These are phyloP conservation scores for Rhodotorula sp. DNA, from an alignment of 1,284 basidiomycete species.

Conservation along the genomic window DNA sequence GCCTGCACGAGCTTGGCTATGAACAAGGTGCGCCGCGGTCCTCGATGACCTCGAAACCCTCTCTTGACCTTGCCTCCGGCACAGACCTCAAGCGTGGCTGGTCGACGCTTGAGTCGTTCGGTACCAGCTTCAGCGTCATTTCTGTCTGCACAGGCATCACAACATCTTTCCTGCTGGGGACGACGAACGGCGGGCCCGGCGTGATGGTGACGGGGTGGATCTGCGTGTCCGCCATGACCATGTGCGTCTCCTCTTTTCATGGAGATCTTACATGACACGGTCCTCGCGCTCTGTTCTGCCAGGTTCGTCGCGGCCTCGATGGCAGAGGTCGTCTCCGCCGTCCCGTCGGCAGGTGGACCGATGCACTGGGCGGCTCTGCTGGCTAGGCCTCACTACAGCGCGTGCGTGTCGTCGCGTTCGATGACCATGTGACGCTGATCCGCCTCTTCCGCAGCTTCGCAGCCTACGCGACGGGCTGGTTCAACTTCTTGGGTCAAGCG, in stretches of 20 bases:
- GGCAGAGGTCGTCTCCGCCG: slow-evolving; percentile 54
- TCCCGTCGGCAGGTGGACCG: slow-evolving; percentile 68
- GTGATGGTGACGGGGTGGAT: slow-evolving; percentile 59
- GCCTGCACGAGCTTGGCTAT: slow-evolving; percentile 23
- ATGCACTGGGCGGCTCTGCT: slow-evolving; percentile 34
- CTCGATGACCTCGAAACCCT: neutral
- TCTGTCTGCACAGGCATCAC: slow-evolving; percentile 52
- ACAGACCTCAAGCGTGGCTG: slow-evolving; percentile 29
- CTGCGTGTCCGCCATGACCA: slow-evolving; percentile 55
- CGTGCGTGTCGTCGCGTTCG: neutral
- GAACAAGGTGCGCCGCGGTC: slow-evolving; percentile 11
- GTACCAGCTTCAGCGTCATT: slow-evolving; percentile 73
- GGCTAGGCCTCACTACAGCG: slow-evolving; percentile 20
- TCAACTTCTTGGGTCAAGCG: slow-evolving; percentile 66
- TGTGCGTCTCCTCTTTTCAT: neutral
- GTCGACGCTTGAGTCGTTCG: slow-evolving; percentile 57
- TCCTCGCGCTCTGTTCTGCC: too few relatives aligned
- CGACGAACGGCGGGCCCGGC: slow-evolving; percentile 67
- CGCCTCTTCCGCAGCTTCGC: slow-evolving; percentile 7
- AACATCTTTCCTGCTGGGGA: slow-evolving; percentile 48
- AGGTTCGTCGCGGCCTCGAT: slow-evolving; percentile 44
- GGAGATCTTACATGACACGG: too few relatives aligned
- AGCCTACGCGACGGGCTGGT: slow-evolving; percentile 54
- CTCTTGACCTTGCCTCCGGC: too few relatives aligned
- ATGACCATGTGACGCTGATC: neutral